A percentile compares a stretch with the other conserved stretches of the same genome.
Evolutionary conservation across 164 flowering plant species (phyloP).

Genomic region (Umbellularia californica): DNA sequence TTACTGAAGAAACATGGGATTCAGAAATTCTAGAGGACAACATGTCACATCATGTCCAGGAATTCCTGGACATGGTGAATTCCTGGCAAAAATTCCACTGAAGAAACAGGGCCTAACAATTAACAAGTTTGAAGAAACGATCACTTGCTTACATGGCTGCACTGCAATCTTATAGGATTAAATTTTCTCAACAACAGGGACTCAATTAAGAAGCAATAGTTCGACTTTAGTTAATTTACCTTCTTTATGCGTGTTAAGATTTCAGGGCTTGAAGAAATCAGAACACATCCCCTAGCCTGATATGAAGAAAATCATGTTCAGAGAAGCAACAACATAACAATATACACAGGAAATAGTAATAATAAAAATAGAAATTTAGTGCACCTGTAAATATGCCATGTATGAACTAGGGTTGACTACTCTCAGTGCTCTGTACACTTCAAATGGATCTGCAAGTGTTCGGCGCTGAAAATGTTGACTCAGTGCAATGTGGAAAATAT

Average conservation of each 20-base stretch:
- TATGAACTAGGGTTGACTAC: conserved; percentile 96
- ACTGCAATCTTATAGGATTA: no score
- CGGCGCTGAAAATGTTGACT: conserved; percentile 93
- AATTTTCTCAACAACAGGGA: not conserved
- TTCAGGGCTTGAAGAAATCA: conserved; percentile 96
- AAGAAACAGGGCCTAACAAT: no score
- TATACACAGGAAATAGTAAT: not conserved
- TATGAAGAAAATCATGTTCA: conserved; percentile 1
- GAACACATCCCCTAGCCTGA: conserved; percentile 92
- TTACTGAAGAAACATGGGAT: no score
- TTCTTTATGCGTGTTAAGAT: conserved; percentile 80
- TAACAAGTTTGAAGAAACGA: not conserved
- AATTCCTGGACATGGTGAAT: no score
- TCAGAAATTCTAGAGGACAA: no score
- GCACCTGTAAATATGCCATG: conserved; percentile 82
- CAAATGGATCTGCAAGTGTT: conserved; percentile 95
- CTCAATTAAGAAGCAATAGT: not conserved
- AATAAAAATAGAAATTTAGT: not conserved
- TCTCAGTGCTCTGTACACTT: conserved; percentile 87
- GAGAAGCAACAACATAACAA: not conserved
- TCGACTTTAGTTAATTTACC: conserved; percentile 29
- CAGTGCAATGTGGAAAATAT: conserved; percentile 88
- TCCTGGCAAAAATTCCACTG: no score
- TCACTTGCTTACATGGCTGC: not conserved
- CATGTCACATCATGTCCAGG: no score